Conservation (phyloP, 1,284 basidiomycete species). For the Cryptococcus wingfieldii region DNA sequence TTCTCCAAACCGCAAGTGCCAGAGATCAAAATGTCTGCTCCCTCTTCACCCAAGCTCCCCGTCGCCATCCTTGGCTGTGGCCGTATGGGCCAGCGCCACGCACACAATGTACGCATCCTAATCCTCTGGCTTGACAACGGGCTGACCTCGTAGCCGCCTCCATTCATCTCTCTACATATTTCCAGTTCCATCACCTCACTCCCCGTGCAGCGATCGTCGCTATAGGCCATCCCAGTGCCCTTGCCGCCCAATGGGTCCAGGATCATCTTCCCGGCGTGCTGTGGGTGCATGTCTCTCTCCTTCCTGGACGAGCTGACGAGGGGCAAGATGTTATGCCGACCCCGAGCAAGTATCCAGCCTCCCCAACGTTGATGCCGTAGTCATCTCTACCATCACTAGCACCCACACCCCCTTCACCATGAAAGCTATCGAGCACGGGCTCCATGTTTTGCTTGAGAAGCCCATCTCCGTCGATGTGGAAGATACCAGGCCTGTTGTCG, state of each 20-base stretch:
- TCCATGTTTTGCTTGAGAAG: neutral
- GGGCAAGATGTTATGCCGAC: neutral
- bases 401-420: neutral
- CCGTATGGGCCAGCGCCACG: conserved; percentile 22
- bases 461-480: conserved; percentile 1
- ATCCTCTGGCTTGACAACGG: neutral
- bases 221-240: conserved; percentile 8
- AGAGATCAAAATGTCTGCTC: too few species aligned
- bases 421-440: neutral
- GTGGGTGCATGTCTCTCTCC: too few species aligned
- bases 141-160: conserved; percentile 1
- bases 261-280: conserved; percentile 7
- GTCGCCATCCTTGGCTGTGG: conserved; percentile 18
- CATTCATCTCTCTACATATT: neutral
- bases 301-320: too few species aligned
- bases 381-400: neutral
- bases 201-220: conserved; percentile 21
- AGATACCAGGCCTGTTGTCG: neutral
- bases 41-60: neutral
- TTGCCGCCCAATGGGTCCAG: conserved; percentile 1
- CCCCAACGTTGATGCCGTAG: neutral
- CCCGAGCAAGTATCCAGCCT: neutral
- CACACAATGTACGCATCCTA: conserved; percentile 7
- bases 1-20: too few species aligned
- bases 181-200: neutral